Evolutionary conservation across 192 early-diverging fungal genomes (phyloP).

Genomic region (Nowakowskiella sp.): DNA sequence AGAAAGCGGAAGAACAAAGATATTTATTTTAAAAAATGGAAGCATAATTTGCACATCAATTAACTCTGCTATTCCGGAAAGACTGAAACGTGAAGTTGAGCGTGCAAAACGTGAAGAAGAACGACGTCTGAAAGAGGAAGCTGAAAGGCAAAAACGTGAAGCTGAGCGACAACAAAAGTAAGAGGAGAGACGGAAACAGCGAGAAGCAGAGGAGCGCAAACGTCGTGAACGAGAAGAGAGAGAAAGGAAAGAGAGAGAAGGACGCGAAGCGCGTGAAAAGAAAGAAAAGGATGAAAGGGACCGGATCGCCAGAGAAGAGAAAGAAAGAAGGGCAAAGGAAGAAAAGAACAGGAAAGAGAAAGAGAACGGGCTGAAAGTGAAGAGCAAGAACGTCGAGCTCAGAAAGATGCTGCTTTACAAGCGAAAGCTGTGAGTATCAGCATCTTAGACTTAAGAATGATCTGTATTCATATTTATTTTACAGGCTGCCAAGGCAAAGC

Average conservation of each 20-base stretch:
- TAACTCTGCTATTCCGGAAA: not conserved
- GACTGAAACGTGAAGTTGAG: constrained; percentile 32
- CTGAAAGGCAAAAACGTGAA: constrained; percentile 23
- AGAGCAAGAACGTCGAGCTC: constrained; percentile 39
- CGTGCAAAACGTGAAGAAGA: constrained; percentile 45
- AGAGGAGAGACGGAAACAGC: constrained; percentile 49
- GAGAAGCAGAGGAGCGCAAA: constrained; percentile 31
- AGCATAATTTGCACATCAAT: constrained; percentile 10
- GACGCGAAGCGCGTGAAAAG: constrained; percentile 1
- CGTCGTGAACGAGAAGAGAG: constrained; percentile 18
- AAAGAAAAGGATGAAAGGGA: constrained; percentile 27
- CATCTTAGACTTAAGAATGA: no score
- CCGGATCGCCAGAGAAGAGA: constrained; percentile 23
- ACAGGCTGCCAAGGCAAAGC: no score
- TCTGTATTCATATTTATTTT: no score
- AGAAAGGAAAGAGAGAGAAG: constrained; percentile 6
- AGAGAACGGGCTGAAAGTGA: constrained; percentile 50
- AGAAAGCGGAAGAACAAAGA: constrained; percentile 25
- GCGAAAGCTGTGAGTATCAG: no score
- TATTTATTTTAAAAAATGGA: constrained; percentile 19
- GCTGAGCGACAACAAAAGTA: constrained; percentile 40
- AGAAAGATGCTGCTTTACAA: no score
- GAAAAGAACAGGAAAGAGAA: constrained; percentile 23
- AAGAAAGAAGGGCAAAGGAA: constrained; percentile 44
- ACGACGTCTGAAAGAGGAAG: constrained; percentile 21